These are phyloP conservation scores for Sporothrix sp. DNA, from an alignment of 2,329 filamentous ascomycete genomes.

Conservation along the genomic window DNA sequence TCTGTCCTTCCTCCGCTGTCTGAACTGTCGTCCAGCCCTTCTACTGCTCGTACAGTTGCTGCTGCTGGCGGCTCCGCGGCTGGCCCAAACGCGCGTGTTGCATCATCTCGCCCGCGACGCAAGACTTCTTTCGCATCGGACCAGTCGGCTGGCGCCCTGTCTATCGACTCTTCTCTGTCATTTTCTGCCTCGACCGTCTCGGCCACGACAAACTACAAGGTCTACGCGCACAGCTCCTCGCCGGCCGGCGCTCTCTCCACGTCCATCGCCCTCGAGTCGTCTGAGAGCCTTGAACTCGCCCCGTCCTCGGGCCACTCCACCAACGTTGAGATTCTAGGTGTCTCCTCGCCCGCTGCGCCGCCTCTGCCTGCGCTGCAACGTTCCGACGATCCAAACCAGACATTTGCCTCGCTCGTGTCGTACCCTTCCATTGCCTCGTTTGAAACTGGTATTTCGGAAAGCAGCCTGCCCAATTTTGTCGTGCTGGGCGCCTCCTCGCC, in stretches of 20 bases:
- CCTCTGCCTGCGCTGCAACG: conserved; percentile 22
- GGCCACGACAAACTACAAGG: conserved; percentile 45
- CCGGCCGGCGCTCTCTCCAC: conserved; percentile 14
- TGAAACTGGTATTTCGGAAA: conserved; percentile 1
- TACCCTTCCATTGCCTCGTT: conserved; percentile 24
- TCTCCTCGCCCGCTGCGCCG: conserved; percentile 39
- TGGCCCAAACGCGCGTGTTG: background rate
- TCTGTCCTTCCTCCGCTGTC: conserved; percentile 24
- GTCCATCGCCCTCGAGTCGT: conserved; percentile 21
- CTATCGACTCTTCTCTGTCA: conserved; percentile 9
- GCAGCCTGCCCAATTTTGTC: conserved; percentile 38
- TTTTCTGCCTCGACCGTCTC: conserved; percentile 40
- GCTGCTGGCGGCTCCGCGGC: background rate
- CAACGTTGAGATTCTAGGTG: conserved; percentile 44
- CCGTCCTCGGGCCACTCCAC: conserved; percentile 33
- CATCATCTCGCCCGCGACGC: background rate
- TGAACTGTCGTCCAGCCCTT: conserved; percentile 23
- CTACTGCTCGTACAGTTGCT: background rate
- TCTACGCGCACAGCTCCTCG: conserved; percentile 40
- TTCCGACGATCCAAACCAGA: conserved; percentile 14
- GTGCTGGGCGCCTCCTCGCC: conserved; percentile 36
- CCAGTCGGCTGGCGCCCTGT: conserved; percentile 20
- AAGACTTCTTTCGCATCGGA: conserved; percentile 33
- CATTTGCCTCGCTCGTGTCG: conserved; percentile 13
- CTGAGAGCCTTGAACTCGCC: conserved; percentile 30